Percentiles rank a stretch among this genome's conserved stretches.
These are phyloP conservation scores for Entrophospora sp. DNA, from an alignment of 192 early-diverging fungal species.

Conservation along the genomic window DNA sequence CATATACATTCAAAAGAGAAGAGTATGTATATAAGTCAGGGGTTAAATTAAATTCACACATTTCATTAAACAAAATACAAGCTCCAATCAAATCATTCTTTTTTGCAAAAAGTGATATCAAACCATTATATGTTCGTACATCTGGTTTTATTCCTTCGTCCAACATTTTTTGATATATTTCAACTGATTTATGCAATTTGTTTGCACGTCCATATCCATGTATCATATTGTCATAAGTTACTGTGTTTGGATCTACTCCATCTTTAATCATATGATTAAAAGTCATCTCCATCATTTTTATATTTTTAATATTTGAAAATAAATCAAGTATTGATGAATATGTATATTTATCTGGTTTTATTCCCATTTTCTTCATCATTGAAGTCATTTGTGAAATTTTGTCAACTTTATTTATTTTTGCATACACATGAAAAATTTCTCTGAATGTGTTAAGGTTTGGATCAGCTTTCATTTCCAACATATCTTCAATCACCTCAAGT, in stretches of 20 bases:
- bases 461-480: not conserved
- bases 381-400: not conserved
- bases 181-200: slow-evolving; percentile 35
- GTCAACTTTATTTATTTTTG: slow-evolving; percentile 7
- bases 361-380: not conserved
- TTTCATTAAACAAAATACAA: slow-evolving; percentile 35
- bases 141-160: slow-evolving; percentile 30
- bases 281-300: slow-evolving; percentile 9
- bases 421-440: not conserved
- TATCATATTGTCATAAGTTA: slow-evolving; percentile 39
- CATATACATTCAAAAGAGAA: slow-evolving; percentile 71
- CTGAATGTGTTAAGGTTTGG: not conserved
- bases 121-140: slow-evolving; percentile 36
- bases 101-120: slow-evolving; percentile 42
- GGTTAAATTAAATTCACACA: slow-evolving; percentile 28
- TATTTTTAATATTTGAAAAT: slow-evolving; percentile 14
- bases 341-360: not conserved
- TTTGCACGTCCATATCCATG: slow-evolving; percentile 31
- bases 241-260: slow-evolving; percentile 26
- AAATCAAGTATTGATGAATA: slow-evolving; percentile 12
- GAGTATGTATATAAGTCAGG: slow-evolving; percentile 49
- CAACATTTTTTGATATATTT: slow-evolving; percentile 32
- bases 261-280: not conserved
- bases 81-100: slow-evolving; percentile 28
- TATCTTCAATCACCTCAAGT: not conserved